These are phyloP conservation scores for Dendrobium chrysotoxum DNA, from an alignment of 106 monocot species.

Conservation along the genomic window DNA sequence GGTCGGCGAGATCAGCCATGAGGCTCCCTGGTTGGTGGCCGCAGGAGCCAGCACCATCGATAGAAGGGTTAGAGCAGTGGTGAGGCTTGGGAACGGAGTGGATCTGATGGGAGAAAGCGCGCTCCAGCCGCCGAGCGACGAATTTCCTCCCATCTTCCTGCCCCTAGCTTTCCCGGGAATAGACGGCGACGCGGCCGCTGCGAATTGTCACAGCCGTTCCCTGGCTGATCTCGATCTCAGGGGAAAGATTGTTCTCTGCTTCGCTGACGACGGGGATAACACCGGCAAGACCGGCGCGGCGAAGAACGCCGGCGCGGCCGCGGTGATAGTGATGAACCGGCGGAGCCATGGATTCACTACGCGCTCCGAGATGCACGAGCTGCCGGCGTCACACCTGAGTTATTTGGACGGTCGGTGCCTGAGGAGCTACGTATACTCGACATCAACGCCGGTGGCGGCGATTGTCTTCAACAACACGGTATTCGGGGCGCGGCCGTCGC, in stretches of 20 bases:
- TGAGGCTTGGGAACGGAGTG: slow-evolving; percentile 31
- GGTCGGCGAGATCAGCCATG: slow-evolving; percentile 11
- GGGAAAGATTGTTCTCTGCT: slow-evolving; percentile 21
- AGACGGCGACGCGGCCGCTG: not conserved
- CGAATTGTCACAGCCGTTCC: not conserved
- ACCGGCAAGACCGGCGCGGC: not conserved
- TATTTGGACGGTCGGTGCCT: slow-evolving; percentile 2
- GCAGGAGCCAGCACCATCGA: slow-evolving; percentile 37
- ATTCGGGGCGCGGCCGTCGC: slow-evolving; percentile 7
- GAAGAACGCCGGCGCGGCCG: slow-evolving; percentile 13
- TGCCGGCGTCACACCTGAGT: slow-evolving; percentile 10
- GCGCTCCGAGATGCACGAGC: not conserved
- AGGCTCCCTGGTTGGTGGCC: slow-evolving; percentile 49
- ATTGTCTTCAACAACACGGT: slow-evolving; percentile 23
- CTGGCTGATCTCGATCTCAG: slow-evolving; percentile 3
- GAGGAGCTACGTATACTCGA: slow-evolving; percentile 3
- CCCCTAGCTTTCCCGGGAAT: slow-evolving; percentile 17
- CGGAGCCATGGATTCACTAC: not conserved
- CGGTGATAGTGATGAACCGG: slow-evolving; percentile 15
- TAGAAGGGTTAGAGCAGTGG: slow-evolving; percentile 10
- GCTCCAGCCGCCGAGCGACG: not conserved
- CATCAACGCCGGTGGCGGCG: slow-evolving; percentile 8
- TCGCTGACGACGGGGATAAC: not conserved
- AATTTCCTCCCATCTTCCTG: not conserved
- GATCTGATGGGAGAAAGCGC: slow-evolving; percentile 22